phyloP scores from a whole-genome alignment of 768 basidiomycete genomes.

The Auriscalpium orientale region DNA sequence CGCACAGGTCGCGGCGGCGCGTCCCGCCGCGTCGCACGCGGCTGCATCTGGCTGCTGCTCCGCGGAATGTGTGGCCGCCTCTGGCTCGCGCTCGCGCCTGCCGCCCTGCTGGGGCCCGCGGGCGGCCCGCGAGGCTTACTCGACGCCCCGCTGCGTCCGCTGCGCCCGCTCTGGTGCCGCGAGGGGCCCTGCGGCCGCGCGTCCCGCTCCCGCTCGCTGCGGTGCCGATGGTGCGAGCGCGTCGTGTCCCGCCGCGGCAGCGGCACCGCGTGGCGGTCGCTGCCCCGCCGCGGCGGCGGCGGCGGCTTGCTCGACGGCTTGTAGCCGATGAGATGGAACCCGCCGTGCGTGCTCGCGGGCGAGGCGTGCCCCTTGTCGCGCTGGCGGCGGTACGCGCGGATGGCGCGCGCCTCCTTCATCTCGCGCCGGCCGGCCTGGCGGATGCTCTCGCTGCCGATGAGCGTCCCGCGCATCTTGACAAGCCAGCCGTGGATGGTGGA shows the following conservation, averaged over 20 bases:
- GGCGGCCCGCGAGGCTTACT: neutral
- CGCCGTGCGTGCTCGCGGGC: neutral
- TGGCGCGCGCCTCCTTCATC: slow-evolving; percentile 13
- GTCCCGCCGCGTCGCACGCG: no score
- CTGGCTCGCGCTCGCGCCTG: neutral
- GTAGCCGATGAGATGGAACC: slow-evolving; percentile 1
- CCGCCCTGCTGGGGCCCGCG: neutral
- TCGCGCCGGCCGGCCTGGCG: slow-evolving; percentile 13
- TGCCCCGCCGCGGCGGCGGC: neutral
- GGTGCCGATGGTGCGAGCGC: neutral
- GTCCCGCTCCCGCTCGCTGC: neutral
- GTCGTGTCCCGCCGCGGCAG: neutral
- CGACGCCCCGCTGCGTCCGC: neutral
- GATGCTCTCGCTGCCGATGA: slow-evolving; percentile 10
- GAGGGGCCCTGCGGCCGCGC: neutral
- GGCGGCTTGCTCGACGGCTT: neutral
- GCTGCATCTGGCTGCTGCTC: no score
- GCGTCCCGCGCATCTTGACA: slow-evolving; percentile 15
- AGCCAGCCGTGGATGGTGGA: slow-evolving; percentile 18
- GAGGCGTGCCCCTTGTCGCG: neutral
- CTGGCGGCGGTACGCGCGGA: neutral
- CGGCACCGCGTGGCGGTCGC: neutral
- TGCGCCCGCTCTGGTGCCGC: neutral
- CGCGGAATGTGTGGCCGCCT: neutral
- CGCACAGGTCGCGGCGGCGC: no score